Base-by-base conservation (phyloP, 495 filamentous ascomycete species). In the Aspergillus avenaceus region DNA sequence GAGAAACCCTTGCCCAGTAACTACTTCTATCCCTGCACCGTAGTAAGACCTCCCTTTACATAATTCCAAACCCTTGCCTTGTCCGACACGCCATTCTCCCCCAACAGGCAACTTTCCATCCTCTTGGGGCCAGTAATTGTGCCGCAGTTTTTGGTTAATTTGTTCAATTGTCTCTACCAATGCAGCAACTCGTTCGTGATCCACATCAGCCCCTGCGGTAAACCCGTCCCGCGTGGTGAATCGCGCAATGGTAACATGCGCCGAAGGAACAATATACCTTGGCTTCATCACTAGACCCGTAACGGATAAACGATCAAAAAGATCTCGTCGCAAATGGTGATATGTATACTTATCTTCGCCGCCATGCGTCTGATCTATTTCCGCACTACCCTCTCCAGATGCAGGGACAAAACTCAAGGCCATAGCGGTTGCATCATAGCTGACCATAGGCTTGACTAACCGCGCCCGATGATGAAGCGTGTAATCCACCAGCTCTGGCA, bases 371-470 rank as follows among this genome's bases (percentile, higher is more conserved):
- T 37, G 32, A 12, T 36, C 8, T 22, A n/a, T n/a, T 27, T 41
- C 44, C 59, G 53, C n/a, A 8, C 8, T 56, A 5, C 56, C 63
- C 60, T 84, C 82, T 13, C 76, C 82, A 2, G 83, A 77, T 0
- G 85, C 87, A 0, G 92, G 91, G 1, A 96, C 64, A 65, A 95
- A 96, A 9, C 85, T 89, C 25, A 97, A 66, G 11, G 93, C 92
- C 26, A 97, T 69, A 3, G 90, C 92, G 3, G 87, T 81, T 2
- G 85, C 78, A 59, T 98, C 93, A 58, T 85, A 96, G 44, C 86
- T 90, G 19, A 98, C 58, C 62, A 87, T 72, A 2, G 92, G 93
- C 61, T 86, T 91, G 14, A 92, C 78, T 8, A 97, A 81, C 6
- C 86, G 82, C 1, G 87, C 69, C 19, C 83, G 83, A 60, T 86